Percentiles rank a stretch among this genome's conserved stretches.
Conservation (phyloP, 2,329 filamentous ascomycete genomes). For the Phyllosticta citriasiana region DNA sequence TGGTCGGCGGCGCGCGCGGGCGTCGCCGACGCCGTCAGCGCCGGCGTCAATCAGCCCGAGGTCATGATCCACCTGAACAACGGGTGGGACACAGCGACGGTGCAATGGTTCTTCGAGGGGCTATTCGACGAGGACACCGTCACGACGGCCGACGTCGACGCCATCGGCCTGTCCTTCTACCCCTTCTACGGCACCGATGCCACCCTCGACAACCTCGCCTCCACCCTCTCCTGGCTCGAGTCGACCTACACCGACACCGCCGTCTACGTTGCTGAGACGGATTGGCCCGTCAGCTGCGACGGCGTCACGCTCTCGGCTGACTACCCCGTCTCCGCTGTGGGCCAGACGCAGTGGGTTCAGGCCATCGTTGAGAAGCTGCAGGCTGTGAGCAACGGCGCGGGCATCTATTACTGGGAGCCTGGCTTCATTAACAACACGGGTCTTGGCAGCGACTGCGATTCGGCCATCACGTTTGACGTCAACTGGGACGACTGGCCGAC, state of each 20-base stretch:
- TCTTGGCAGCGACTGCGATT: conserved; percentile 41
- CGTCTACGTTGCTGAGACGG: conserved; percentile 58
- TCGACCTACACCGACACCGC: conserved; percentile 50
- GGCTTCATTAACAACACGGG: conserved; percentile 58
- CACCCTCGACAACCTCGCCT: conserved; percentile 47
- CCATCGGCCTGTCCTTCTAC: conserved; percentile 65
- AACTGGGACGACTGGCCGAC: conserved; percentile 53
- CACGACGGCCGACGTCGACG: conserved; percentile 50
- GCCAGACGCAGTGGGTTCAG: conserved; percentile 53
- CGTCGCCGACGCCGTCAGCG: conserved; percentile 52
- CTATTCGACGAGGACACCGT: conserved; percentile 47
- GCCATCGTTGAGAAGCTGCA: conserved; percentile 48
- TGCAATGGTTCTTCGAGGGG: conserved; percentile 45
- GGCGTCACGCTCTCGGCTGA: conserved; percentile 39
- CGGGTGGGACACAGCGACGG: conserved; percentile 60
- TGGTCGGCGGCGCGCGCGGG: conserved; percentile 55
- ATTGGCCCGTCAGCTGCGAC: conserved; percentile 58
- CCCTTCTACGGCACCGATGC: conserved; percentile 57
- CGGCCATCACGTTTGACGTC: conserved; percentile 37
- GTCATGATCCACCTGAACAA: conserved; percentile 70
- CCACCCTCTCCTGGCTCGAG: conserved; percentile 49
- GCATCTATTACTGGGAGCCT: conserved; percentile 66
- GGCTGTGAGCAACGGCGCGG: conserved; percentile 43
- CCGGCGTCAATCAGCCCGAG: conserved; percentile 41
- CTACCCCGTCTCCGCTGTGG: conserved; percentile 54